phyloP scores from a whole-genome alignment of 176 grass and related monocot species.

The Triticum turgidum region DNA sequence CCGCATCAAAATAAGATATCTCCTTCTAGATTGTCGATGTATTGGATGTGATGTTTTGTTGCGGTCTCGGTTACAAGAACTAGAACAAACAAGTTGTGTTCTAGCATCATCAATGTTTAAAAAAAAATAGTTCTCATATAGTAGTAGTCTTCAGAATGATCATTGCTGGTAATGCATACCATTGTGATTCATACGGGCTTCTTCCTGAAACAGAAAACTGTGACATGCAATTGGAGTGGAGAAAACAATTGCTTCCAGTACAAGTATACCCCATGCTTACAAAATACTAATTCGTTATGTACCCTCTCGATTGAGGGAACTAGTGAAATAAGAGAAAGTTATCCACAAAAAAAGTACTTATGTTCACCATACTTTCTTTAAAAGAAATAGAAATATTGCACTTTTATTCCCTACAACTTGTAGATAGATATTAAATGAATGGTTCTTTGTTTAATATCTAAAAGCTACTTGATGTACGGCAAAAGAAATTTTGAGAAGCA shows the following conservation, averaged over 20 bases:
- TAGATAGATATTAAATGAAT: neutral
- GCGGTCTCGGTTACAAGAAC: neutral
- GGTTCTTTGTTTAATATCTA: neutral
- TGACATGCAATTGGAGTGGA: too few species aligned
- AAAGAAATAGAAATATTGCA: neutral
- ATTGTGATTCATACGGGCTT: too few species aligned
- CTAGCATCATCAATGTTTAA: neutral
- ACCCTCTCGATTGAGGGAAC: neutral
- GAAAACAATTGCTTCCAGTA: too few species aligned
- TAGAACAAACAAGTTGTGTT: constrained; percentile 1
- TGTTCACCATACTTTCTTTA: neutral
- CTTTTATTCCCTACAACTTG: neutral
- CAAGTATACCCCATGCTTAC: neutral
- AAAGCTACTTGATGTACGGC: neutral
- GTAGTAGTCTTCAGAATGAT: too few species aligned
- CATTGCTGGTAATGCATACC: too few species aligned
- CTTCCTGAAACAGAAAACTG: too few species aligned
- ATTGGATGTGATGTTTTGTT: constrained; percentile 8
- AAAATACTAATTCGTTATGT: neutral
- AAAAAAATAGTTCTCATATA: too few species aligned
- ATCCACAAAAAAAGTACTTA: neutral
- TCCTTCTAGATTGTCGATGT: neutral
- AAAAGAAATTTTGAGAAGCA: neutral
- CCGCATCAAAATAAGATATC: neutral
- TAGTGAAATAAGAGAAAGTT: neutral